A percentile compares a stretch with the other conserved stretches of the same genome.
Evolutionary conservation across 768 basidiomycete species (phyloP).

Genomic region (Termitomyces sp.): DNA sequence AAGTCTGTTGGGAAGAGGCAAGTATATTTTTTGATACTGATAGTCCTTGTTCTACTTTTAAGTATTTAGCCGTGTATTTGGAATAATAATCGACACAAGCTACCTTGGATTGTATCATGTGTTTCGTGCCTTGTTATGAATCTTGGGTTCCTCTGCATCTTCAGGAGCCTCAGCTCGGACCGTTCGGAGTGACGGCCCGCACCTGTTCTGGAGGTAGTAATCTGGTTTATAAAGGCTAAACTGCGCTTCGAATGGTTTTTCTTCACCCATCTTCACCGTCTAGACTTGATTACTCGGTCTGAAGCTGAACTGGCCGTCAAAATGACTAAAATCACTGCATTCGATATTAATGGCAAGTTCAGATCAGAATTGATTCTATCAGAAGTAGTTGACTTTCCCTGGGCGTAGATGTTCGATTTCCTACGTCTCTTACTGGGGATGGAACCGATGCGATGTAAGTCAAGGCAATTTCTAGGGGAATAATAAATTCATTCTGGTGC

Average conservation of each 20-base stretch:
- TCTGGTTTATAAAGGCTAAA: background rate
- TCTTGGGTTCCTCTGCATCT: background rate
- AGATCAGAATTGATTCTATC: background rate
- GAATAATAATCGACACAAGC: background rate
- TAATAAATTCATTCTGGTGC: background rate
- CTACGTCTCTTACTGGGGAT: slow-evolving; percentile 86
- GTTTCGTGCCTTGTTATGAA: background rate
- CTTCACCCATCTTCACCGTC: background rate
- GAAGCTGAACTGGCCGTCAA: background rate
- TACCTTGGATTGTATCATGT: background rate
- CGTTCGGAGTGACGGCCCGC: slow-evolving; percentile 4
- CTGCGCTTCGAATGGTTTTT: background rate
- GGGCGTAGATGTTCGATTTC: slow-evolving; percentile 78
- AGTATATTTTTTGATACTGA: background rate
- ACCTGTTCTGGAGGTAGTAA: background rate
- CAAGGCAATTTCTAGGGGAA: background rate
- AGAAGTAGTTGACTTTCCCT: background rate
- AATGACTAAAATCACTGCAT: slow-evolving; percentile 47
- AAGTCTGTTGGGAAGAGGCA: background rate
- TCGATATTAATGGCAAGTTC: slow-evolving; percentile 50
- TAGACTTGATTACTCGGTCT: background rate
- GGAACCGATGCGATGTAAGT: slow-evolving; percentile 89
- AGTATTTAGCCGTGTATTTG: background rate
- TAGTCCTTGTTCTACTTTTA: background rate
- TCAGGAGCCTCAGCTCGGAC: background rate